Evolutionary conservation across 441 rosid genomes (phyloP).

Genomic region (Pelargonium cotyledonis): DNA sequence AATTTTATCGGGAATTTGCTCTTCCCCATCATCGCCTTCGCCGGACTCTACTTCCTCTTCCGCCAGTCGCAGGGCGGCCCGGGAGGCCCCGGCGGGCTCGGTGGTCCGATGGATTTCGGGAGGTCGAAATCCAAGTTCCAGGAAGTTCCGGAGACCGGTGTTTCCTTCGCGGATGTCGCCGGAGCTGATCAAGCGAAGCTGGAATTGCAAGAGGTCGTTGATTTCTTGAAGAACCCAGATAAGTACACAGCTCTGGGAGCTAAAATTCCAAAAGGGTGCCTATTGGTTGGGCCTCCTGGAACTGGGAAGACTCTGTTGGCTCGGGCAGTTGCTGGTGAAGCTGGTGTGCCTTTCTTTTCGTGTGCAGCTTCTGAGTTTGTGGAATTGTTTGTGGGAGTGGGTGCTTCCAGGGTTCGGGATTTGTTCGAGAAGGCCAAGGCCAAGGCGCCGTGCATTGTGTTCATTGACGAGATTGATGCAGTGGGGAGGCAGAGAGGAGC

Average conservation of each 20-base stretch:
- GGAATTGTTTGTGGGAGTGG: conserved; percentile 80
- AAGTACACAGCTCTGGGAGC: conserved; percentile 92
- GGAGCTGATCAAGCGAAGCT: conserved; percentile 91
- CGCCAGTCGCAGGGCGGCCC: conserved; percentile 84
- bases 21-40: conserved; percentile 71
- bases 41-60: conserved; percentile 76
- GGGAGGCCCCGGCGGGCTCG: conserved; percentile 88
- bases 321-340: conserved; percentile 83
- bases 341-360: conserved; percentile 70
- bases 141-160: conserved; percentile 95
- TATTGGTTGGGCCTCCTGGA: conserved; percentile 88
- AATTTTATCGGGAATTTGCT: conserved; percentile 65
- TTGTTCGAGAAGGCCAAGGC: conserved; percentile 75
- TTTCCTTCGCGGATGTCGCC: conserved; percentile 80
- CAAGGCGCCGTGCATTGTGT: conserved; percentile 70
- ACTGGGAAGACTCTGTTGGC: conserved; percentile 84
- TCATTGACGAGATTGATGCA: conserved; percentile 83
- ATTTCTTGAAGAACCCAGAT: conserved; percentile 86
- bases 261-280: conserved; percentile 89
- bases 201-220: conserved; percentile 88
- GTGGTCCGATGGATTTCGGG: conserved; percentile 96
- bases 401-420: conserved; percentile 77
- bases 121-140: conserved; percentile 86
- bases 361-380: conserved; percentile 87
- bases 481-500: conserved; percentile 96